phyloP scores from a whole-genome alignment of 345 rosid species.

The Bruguiera parviflora region DNA sequence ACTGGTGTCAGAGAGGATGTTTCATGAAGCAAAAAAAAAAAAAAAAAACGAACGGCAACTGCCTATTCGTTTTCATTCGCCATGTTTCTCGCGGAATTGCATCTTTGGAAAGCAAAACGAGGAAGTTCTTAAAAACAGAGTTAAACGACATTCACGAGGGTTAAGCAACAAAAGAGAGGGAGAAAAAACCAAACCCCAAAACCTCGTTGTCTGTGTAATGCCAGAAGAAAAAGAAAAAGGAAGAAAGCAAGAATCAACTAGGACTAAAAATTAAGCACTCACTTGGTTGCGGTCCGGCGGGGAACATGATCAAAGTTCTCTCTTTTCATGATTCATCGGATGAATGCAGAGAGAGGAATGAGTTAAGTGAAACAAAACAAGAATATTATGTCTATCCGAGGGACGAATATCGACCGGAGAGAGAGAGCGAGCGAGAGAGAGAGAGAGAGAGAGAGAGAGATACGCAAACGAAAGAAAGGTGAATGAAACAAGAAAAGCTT shows the following conservation, averaged over 20 bases:
- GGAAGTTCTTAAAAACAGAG: too few species aligned
- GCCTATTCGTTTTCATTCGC: conserved; percentile 23
- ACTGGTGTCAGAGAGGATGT: neutral
- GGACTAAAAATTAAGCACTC: too few species aligned
- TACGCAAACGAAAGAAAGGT: neutral
- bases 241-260: too few species aligned
- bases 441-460: neutral
- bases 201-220: too few species aligned
- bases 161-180: neutral
- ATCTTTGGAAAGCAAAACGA: too few species aligned
- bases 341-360: neutral
- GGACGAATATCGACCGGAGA: neutral
- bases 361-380: neutral
- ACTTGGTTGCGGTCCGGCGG: too few species aligned
- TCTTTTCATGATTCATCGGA: too few species aligned
- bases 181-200: neutral
- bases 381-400: neutral
- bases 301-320: too few species aligned
- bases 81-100: conserved; percentile 2
- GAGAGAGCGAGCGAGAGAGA: neutral
- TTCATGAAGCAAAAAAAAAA: neutral
- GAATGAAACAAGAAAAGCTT: neutral
- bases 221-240: too few species aligned
- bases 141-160: neutral
- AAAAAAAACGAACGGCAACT: conserved; percentile 24